Evolutionary conservation across 805 yeast genomes (phyloP).

Genomic region (Ascoidea tarda): DNA sequence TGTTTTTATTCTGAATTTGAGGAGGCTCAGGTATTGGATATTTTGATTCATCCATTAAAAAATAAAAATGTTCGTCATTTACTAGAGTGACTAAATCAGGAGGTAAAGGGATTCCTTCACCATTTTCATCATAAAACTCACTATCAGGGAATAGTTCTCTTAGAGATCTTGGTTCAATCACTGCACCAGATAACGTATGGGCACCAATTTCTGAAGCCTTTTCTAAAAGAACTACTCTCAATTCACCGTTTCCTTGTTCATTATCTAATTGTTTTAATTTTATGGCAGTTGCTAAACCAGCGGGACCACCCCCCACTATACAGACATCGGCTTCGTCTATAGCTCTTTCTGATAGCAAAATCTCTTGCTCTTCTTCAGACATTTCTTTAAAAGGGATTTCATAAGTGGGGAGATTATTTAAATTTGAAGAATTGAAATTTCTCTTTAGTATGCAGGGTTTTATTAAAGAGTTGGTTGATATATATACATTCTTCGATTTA

Average conservation of each 20-base stretch:
- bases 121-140: constrained; percentile 32
- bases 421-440: not conserved
- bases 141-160: constrained; percentile 70
- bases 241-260: constrained; percentile 40
- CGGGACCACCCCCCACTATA: constrained; percentile 97
- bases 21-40: constrained; percentile 88
- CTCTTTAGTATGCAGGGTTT: not conserved
- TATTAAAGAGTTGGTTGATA: too few species aligned
- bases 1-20: constrained; percentile 67
- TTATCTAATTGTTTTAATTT: constrained; percentile 75
- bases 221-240: constrained; percentile 81
- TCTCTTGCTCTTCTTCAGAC: constrained; percentile 29
- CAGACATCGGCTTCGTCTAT: constrained; percentile 85
- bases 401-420: not conserved
- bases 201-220: constrained; percentile 90
- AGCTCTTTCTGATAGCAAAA: constrained; percentile 53
- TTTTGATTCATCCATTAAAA: constrained; percentile 42
- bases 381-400: constrained; percentile 17
- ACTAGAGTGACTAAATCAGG: constrained; percentile 63
- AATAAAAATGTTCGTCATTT: constrained; percentile 59
- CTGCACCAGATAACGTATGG: constrained; percentile 89
- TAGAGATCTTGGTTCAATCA: constrained; percentile 79
- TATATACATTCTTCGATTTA: too few species aligned
- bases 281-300: constrained; percentile 92
- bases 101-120: constrained; percentile 63